Base-by-base conservation (phyloP, 116 monocot species). In the Zostera marina region DNA sequence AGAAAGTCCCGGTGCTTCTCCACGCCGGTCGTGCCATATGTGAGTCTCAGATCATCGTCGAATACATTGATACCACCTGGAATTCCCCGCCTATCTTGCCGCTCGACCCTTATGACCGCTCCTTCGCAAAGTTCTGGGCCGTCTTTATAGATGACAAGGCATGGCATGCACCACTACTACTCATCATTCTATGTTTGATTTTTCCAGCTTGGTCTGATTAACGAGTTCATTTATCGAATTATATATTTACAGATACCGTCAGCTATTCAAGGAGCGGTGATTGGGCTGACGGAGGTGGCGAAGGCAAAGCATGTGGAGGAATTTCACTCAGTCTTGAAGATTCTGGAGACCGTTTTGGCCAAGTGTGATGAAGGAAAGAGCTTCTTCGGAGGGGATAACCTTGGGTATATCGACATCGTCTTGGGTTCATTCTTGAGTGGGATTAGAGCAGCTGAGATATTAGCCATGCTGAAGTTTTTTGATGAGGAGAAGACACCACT, bases 351-450 rank as follows among this genome's bases (percentile, higher is more conserved):
- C 22, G 54, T 59, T n/a, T 66, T 72, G 22, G 12, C 17, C 38
- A 65, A 60, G 11, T 66, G 60, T 54, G 60, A 60, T 54, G 14
- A 15, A 40, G 53, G 13, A 60, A 65, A n/a, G n/a, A n/a, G n/a
- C n/a, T n/a, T n/a, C n/a, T n/a, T n/a, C n/a, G n/a, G n/a, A n/a
- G n/a, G n/a, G 0, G 72, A 72, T 15, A 61, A 8, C 39, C 17
- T 72, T 13, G 65, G 61, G 11, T 72, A 66, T 46, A 9, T 66
- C 9, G 66, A 72, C 54, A 55, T 72, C 11, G 66, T 54, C 0
- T 22, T 72, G 0, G 72, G 72, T 0, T 17, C 52, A 17, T 45
- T 17, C n/a, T 14, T 72, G 66, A 47, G 32, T 0, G 65, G 61
- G 66, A 23, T 72, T 17, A 46, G 32, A 15, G 66, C 40, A 11